A percentile compares a stretch with the other conserved stretches of the same genome.
Conservation (phyloP, 306 rosid genomes). For the Heteromeles arbutifolia region DNA sequence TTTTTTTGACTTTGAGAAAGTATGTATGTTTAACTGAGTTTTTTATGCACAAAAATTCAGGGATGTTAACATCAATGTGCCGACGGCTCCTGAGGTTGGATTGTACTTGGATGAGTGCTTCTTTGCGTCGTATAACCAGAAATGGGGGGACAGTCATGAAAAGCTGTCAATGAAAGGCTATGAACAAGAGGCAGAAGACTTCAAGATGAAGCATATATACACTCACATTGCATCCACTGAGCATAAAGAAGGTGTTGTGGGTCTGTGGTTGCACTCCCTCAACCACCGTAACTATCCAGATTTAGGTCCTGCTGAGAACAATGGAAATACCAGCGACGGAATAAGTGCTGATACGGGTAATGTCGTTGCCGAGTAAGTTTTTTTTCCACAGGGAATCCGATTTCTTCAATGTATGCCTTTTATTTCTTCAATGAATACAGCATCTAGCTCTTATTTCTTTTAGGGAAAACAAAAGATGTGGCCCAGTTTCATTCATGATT, state of each 20-base stretch:
- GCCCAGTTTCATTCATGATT: neutral
- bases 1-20: neutral
- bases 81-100: slow-evolving; percentile 98
- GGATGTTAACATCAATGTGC: slow-evolving; percentile 75
- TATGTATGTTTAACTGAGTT: neutral
- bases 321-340: slow-evolving; percentile 17
- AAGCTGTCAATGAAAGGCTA: slow-evolving; percentile 75
- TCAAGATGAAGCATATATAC: slow-evolving; percentile 79
- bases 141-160: slow-evolving; percentile 91
- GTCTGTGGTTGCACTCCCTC: slow-evolving; percentile 85
- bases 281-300: slow-evolving; percentile 88
- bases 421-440: neutral
- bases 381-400: neutral
- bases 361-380: slow-evolving; percentile 18
- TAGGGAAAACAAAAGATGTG: neutral
- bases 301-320: slow-evolving; percentile 25
- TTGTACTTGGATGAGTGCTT: slow-evolving; percentile 86
- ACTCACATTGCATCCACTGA: slow-evolving; percentile 71
- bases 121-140: slow-evolving; percentile 76
- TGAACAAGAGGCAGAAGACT: slow-evolving; percentile 65
- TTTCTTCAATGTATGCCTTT: slow-evolving; percentile 17
- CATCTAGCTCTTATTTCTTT: neutral
- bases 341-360: slow-evolving; percentile 18
- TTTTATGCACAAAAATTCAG: slow-evolving; percentile 25
- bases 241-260: slow-evolving; percentile 80